Evolutionary conservation across 1,284 basidiomycete species (phyloP), one percentile per base, ranked within the genome.

Genomic region (Coriolopsis trogii): DNA sequence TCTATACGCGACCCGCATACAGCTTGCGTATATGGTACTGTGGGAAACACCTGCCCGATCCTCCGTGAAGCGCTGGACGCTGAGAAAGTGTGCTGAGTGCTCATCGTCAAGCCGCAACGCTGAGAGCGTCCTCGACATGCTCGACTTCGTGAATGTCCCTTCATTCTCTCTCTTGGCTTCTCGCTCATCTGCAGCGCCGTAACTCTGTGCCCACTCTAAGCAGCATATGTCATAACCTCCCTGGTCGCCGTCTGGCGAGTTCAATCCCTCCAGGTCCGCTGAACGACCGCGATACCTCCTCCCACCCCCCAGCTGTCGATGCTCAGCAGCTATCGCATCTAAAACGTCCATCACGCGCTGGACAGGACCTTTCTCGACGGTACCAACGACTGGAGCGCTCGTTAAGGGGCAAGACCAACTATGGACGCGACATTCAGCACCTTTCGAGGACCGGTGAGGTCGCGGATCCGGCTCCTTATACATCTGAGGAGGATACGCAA

Each of bases 361-460:
- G 76, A 3, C 74, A 72, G 58, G 78, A 84, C 55, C 71, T 84
- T 2, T 73, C 79, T 1, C 69, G 75, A 5, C 76, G 85, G 15
- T 85, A 81, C 55, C 63, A 63, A 6, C 71, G 73, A 20, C 73
- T 90, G 1, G 86, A 88, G 59, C 78, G 74, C 45, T 74, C 76
- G 1, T 56, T 83, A 10, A 70, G 78, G 26, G 74, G 73, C 18
- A 84, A 80, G 63, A 67, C 72, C 49, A 66, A 66, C 15, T 66
- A 75, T 31, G 62, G 59, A 9, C 63, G 67, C 41, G 67, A 70
- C 10, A 68, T 74, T 21, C 60, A 66, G 10, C 63, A 66, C 6
- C 56, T 61, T 18, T 29, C 48, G 23, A 41, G 38, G 16, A 53
- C 58, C 18, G 49, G 46, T 10, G 54, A 55, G 0, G 49, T 53